Evolutionary conservation across 2,329 filamentous ascomycete genomes (phyloP).

Genomic region (Clonostachys solani): DNA sequence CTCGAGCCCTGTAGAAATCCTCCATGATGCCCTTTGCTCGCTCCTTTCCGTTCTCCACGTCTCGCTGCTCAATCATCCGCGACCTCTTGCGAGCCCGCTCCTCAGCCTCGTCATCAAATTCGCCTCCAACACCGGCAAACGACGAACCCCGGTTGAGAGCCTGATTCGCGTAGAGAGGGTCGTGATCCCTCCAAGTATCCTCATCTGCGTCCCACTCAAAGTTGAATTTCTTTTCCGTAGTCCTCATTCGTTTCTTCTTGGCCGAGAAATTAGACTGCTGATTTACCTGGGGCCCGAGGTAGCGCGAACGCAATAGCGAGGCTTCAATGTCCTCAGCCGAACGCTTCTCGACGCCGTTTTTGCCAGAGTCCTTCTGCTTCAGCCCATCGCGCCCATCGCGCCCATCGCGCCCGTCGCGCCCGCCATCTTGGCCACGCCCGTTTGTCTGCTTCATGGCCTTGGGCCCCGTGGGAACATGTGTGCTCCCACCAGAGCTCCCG

Average conservation of each 20-base stretch:
- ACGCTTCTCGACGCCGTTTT: constrained; percentile 25
- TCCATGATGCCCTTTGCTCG: constrained; percentile 79
- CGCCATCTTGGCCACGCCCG: constrained; percentile 21
- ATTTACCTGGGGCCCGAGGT: constrained; percentile 88
- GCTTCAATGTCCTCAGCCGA: constrained; percentile 64
- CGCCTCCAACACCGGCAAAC: constrained; percentile 44
- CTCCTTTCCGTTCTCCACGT: constrained; percentile 69
- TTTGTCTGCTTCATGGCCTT: constrained; percentile 53
- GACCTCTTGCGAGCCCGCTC: constrained; percentile 54
- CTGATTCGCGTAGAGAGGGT: constrained; percentile 63
- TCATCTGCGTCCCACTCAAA: constrained; percentile 97
- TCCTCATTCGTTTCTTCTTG: constrained; percentile 91
- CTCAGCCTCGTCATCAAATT: constrained; percentile 51
- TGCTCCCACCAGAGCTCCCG: constrained; percentile 11
- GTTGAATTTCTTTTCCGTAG: constrained; percentile 96
- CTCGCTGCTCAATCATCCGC: constrained; percentile 67
- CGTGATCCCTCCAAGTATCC: constrained; percentile 68
- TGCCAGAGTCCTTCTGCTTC: constrained; percentile 23
- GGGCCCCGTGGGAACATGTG: constrained; percentile 63
- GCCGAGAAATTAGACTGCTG: constrained; percentile 82
- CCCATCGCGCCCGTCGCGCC: constrained; percentile 5
- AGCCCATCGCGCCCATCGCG: constrained; percentile 40
- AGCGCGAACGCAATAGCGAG: constrained; percentile 71
- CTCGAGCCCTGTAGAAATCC: constrained; percentile 63
- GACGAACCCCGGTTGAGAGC: constrained; percentile 22